These are phyloP conservation scores for Wickerhamomyces bovis DNA, from an alignment of 805 yeast species.

Conservation along the genomic window DNA sequence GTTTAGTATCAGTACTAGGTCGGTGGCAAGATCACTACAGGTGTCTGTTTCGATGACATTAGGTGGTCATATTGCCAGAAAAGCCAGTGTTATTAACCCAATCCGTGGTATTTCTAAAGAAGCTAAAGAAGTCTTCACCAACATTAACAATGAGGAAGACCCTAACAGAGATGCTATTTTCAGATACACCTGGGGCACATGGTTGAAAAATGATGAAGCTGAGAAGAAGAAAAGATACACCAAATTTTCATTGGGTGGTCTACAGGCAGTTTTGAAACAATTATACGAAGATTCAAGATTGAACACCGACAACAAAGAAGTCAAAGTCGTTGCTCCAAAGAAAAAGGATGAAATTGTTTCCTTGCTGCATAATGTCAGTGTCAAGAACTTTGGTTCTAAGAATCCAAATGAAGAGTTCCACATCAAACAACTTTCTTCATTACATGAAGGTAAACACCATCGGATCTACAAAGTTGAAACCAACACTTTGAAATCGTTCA, in stretches of 20 bases:
- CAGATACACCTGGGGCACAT: conserved; percentile 91
- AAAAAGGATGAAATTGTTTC: conserved; percentile 33
- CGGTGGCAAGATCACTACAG: background rate
- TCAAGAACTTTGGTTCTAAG: conserved; percentile 37
- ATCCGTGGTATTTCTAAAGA: conserved; percentile 26
- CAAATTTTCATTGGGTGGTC: conserved; percentile 74
- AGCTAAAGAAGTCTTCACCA: conserved; percentile 38
- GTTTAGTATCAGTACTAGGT: background rate
- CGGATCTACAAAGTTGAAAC: conserved; percentile 72
- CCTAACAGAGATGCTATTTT: conserved; percentile 70
- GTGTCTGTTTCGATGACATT: background rate
- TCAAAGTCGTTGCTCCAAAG: conserved; percentile 27
- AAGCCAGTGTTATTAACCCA: background rate
- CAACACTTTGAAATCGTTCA: conserved; percentile 52
- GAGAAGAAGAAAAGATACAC: conserved; percentile 78
- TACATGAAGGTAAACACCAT: conserved; percentile 94
- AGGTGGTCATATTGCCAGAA: background rate
- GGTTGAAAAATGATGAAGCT: conserved; percentile 73
- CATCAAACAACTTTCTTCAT: conserved; percentile 69
- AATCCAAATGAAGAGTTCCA: conserved; percentile 39
- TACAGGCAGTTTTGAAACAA: conserved; percentile 45
- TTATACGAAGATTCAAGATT: conserved; percentile 33
- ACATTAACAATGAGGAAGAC: conserved; percentile 53
- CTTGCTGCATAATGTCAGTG: conserved; percentile 43
- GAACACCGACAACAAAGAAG: conserved; percentile 27